Evolutionary conservation across 2,329 filamentous ascomycete genomes (phyloP), one percentile per base, ranked within the genome.

Genomic region (Periconia digitata): DNA sequence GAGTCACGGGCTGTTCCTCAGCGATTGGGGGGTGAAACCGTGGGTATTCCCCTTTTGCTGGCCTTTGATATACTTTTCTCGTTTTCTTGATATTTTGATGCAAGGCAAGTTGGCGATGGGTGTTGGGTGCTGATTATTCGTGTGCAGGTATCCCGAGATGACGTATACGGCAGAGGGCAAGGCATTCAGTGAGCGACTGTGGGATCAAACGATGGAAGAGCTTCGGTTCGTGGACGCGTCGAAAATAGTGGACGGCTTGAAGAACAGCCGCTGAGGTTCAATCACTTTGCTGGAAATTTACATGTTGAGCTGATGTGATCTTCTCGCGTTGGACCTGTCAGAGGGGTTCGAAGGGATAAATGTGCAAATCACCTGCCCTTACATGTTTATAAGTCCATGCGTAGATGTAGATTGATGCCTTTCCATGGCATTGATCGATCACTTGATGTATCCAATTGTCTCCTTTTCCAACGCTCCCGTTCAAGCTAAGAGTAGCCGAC

Each of bases 21-120:
- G 22, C 22, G 40, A 43, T 43, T 48, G 0, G 76, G 72, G 41
- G 78, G 75, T 50, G 34, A 80, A 1, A 77, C 74, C 69, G 73
- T 74, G 35, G 78, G 76, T 69, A 60, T 13, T 15, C 29, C 24
- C 15, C 23, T 12, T 13, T 7, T 37, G n/a, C 27, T 5, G 3
- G 27, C 27, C 27, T 32, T 32, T 27, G 3, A 32, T 32, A 13
- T 12, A 32, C 27, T 32, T 13, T 15, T 32, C 27, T 32, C 10
- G 18, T 40, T 20, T 36, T 6, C 17, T 16, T 10, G 8, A 27
- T 32, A 8, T 4, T 15, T 3, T 32, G 27, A 32, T 15, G 8
- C 12, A 32, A 32, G 27, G n/a, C 8, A 32, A 21, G 18, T 13
- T 38, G 35, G 18, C 18, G 10, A 18, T 21, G 20, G 10, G 35